Evolutionary conservation across 129 eudicot species (phyloP).

Genomic region (Solidago caesia): DNA sequence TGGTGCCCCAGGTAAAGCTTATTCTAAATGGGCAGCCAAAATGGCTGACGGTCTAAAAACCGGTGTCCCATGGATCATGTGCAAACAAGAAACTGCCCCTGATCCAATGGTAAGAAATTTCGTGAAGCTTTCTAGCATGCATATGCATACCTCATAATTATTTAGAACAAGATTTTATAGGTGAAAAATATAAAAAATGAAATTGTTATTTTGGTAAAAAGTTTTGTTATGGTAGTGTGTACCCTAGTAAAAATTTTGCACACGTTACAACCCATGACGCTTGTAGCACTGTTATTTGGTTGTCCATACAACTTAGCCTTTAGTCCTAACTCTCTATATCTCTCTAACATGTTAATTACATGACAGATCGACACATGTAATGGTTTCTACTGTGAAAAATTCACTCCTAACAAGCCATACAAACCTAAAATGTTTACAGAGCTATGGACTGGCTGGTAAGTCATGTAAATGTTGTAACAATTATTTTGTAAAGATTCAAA

Average conservation of each 20-base stretch:
- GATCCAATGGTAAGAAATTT: conserved; percentile 65
- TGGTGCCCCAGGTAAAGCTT: conserved; percentile 95
- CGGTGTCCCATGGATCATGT: conserved; percentile 97
- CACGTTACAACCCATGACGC: conserved; percentile 19
- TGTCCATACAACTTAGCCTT: conserved; percentile 20
- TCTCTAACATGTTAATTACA: conserved; percentile 25
- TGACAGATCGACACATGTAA: conserved; percentile 94
- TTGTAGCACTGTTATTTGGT: conserved; percentile 3
- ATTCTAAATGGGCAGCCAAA: conserved; percentile 76
- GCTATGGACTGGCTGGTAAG: conserved; percentile 95
- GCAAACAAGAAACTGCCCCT: conserved; percentile 88
- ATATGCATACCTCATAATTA: background rate
- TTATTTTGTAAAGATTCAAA: conserved; percentile 4
- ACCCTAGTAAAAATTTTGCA: background rate
- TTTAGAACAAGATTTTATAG: background rate
- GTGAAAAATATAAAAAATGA: background rate
- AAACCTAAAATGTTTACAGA: conserved; percentile 97
- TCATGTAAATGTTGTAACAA: conserved; percentile 28
- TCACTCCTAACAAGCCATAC: conserved; percentile 64
- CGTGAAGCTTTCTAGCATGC: background rate
- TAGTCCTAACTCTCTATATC: conserved; percentile 15
- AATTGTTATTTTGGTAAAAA: background rate
- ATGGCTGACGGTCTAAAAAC: conserved; percentile 73
- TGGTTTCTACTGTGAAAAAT: conserved; percentile 90
- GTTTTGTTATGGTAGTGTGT: background rate